Conservation (phyloP, 1,284 basidiomycete genomes). For the Pseudozyma pruni region DNA sequence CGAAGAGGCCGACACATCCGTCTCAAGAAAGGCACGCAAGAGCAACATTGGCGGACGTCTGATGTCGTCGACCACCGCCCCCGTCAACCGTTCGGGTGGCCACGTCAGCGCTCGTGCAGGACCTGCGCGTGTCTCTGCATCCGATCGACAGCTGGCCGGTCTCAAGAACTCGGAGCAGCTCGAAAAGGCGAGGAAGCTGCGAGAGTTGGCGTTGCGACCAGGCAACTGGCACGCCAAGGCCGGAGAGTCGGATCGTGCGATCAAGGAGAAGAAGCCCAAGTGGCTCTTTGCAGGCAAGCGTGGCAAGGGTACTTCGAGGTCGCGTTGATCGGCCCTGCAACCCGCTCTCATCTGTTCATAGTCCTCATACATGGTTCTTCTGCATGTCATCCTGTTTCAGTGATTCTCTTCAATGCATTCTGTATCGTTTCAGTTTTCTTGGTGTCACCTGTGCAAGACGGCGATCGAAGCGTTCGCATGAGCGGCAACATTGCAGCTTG, state of each 20-base stretch:
- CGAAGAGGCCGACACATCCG: slow-evolving; percentile 52
- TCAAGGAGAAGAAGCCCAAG: slow-evolving; percentile 65
- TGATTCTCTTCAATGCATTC: slow-evolving; percentile 20
- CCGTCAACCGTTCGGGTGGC: slow-evolving; percentile 59
- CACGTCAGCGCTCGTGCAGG: slow-evolving; percentile 59
- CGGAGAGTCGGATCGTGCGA: slow-evolving; percentile 63
- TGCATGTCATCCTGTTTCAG: slow-evolving; percentile 17
- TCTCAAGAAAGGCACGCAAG: slow-evolving; percentile 70
- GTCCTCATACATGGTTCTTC: slow-evolving; percentile 1
- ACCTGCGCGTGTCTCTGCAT: slow-evolving; percentile 59
- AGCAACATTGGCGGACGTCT: slow-evolving; percentile 72
- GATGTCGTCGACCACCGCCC: slow-evolving; percentile 50
- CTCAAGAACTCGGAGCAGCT: slow-evolving; percentile 58
- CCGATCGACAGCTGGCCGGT: slow-evolving; percentile 60
- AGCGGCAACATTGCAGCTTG: too few relatives aligned
- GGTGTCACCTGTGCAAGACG: too few relatives aligned
- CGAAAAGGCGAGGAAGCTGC: slow-evolving; percentile 59
- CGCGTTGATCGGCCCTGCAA: slow-evolving; percentile 23
- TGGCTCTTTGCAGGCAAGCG: slow-evolving; percentile 66
- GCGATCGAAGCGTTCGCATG: too few relatives aligned
- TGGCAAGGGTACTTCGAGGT: slow-evolving; percentile 63
- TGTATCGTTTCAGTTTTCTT: neutral
- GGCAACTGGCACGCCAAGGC: slow-evolving; percentile 63
- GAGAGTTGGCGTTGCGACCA: slow-evolving; percentile 56
- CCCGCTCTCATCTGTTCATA: slow-evolving; percentile 7